Evolutionary conservation across 2,329 filamentous ascomycete genomes (phyloP).

Genomic region (Ceratocystis ficicola): DNA sequence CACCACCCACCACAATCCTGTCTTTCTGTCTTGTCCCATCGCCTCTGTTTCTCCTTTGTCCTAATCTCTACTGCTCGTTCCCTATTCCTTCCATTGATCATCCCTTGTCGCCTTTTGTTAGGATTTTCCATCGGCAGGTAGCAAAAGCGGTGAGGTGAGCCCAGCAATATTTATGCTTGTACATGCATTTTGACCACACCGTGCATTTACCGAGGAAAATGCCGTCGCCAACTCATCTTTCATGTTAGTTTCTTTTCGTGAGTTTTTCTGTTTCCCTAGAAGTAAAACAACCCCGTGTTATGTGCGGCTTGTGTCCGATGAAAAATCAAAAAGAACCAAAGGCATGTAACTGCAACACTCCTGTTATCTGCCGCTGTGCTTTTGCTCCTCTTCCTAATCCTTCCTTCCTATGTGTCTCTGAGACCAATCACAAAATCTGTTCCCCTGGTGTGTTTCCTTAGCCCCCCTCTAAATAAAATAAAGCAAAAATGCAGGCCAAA

Average conservation of each 20-base stretch:
- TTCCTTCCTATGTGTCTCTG: not conserved
- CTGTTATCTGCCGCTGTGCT: not conserved
- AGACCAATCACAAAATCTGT: too few relatives aligned
- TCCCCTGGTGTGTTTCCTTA: too few relatives aligned
- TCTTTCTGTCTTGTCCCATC: not conserved
- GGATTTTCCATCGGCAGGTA: not conserved
- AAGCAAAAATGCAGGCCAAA: not conserved
- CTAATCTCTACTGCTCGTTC: not conserved
- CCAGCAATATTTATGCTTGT: not conserved
- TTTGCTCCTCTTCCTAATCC: not conserved
- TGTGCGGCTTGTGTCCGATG: too few relatives aligned
- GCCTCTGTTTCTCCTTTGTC: not conserved
- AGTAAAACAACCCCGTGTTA: too few relatives aligned
- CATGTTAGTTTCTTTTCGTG: too few relatives aligned
- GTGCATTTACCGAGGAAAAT: not conserved
- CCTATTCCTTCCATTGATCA: not conserved
- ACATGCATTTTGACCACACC: not conserved
- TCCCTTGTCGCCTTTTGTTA: not conserved
- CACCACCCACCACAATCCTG: not conserved
- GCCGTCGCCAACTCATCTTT: not conserved
- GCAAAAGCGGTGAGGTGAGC: not conserved
- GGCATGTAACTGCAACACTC: not conserved
- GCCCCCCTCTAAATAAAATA: not conserved
- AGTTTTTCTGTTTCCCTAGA: too few relatives aligned
- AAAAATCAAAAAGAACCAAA: not conserved